Evolutionary conservation across 2,329 filamentous ascomycete species (phyloP), one percentile per base, ranked within the genome.

Genomic region (Capronia epimyces): DNA sequence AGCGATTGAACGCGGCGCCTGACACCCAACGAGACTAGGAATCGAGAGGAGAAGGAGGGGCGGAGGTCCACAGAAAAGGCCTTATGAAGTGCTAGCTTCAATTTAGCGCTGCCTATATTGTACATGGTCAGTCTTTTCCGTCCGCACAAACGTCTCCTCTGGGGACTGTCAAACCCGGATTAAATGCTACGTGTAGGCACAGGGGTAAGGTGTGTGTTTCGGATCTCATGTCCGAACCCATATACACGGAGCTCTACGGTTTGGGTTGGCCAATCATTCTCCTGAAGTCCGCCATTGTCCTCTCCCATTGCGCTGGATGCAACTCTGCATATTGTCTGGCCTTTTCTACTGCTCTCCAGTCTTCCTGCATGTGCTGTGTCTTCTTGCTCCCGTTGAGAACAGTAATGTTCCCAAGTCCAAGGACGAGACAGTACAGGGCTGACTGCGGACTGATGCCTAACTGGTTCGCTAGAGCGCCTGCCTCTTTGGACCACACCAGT

Each of bases 371-470:
- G 34, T 73, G 72, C 49, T 64, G 64, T 39, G 62, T 57, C 48
- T 74, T 76, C 18, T 72, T 81, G 2, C 78, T 83, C 2, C 80
- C 80, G 63, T 82, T 78, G 54, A 83, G 63, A 2, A 81, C 65
- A 0, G 71, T 69, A 2, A 77, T 65, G 34, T 73, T 67, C 1
- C 71, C 74, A 22, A 81, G 62, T 1, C 74, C 72, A 55, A 81
- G 65, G 2, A 82, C 74, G n/a, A 82, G 67, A 31, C 71, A 69
- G 64, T 82, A 83, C 50, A 83, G 58, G 3, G 78, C 77, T 10
- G 76, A 69, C 8, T 73, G 68, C 1, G 62, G 63, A n/a, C 64
- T 69, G 15, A 80, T 70, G 0, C 63, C 62, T 1, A 67, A 64
- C 7, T 64, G 61, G 10, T 65, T 46, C 15, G 79, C 78, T 1